These are phyloP conservation scores for Carex scoparia DNA, from an alignment of 176 grass and related monocot genomes.

Conservation along the genomic window DNA sequence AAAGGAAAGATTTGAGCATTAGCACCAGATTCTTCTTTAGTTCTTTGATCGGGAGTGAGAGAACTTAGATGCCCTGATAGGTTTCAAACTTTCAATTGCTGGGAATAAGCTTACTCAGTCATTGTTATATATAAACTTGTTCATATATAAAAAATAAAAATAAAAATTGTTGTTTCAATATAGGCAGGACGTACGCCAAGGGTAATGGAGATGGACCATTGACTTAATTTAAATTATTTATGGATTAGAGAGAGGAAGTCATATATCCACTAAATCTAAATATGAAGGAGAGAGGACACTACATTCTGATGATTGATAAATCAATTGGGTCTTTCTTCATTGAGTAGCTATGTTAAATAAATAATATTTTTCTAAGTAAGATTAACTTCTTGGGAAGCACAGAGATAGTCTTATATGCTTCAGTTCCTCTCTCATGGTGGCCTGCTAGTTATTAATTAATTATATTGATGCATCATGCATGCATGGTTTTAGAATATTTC, in stretches of 20 bases:
- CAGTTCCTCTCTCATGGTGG: background rate
- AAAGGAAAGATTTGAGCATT: constrained; percentile 1
- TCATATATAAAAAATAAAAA: background rate
- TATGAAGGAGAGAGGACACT: background rate
- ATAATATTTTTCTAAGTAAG: background rate
- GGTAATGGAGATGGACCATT: background rate
- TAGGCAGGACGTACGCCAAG: background rate
- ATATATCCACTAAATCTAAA: background rate
- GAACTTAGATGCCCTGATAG: background rate
- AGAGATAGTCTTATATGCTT: background rate
- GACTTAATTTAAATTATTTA: background rate
- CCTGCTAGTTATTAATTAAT: background rate
- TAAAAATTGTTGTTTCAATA: background rate
- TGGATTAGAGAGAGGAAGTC: background rate
- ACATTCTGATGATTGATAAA: background rate
- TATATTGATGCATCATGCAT: background rate
- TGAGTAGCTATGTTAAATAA: constrained; percentile 1
- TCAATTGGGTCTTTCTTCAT: constrained; percentile 2
- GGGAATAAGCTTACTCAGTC: background rate
- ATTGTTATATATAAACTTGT: background rate
- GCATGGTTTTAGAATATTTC: background rate
- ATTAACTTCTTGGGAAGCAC: background rate
- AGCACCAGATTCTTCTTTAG: background rate
- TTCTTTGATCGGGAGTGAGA: background rate
- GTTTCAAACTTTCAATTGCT: background rate